phyloP scores from a whole-genome alignment of 306 rosid species.

The Lablab purpureus region DNA sequence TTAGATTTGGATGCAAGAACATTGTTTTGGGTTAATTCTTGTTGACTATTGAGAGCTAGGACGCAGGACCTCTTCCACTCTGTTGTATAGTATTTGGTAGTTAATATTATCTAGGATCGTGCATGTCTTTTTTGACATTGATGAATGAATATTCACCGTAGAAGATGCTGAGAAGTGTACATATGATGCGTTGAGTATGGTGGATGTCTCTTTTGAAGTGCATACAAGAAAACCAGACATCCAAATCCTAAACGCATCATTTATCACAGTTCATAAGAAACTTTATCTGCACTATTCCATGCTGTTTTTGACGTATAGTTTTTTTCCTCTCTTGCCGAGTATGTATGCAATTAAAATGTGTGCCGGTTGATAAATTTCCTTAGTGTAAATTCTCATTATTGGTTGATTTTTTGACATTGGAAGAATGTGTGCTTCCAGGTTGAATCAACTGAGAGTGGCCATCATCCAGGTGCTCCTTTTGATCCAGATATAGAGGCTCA shows the following conservation, averaged over 20 bases:
- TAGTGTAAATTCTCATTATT: neutral
- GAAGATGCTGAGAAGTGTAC: neutral
- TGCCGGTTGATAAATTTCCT: constrained; percentile 18
- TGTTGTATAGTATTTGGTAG: neutral
- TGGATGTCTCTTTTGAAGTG: constrained; percentile 1
- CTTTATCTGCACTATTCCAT: neutral
- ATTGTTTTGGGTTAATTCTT: neutral
- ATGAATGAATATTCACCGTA: neutral
- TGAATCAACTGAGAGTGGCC: constrained; percentile 48
- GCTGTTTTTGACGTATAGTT: neutral
- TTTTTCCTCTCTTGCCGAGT: neutral
- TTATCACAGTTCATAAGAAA: neutral
- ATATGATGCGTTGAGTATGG: neutral
- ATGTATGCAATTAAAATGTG: neutral
- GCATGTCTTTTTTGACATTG: neutral
- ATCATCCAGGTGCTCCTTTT: constrained; percentile 39
- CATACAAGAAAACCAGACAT: neutral
- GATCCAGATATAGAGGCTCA: constrained; percentile 68
- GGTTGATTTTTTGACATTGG: constrained; percentile 3
- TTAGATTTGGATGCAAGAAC: neutral
- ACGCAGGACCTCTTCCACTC: neutral
- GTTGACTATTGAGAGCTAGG: neutral
- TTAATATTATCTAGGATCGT: neutral
- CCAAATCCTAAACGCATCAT: neutral
- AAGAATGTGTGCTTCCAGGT: constrained; percentile 54